Conservation (phyloP, 345 rosid species). For the Punica granatum region DNA sequence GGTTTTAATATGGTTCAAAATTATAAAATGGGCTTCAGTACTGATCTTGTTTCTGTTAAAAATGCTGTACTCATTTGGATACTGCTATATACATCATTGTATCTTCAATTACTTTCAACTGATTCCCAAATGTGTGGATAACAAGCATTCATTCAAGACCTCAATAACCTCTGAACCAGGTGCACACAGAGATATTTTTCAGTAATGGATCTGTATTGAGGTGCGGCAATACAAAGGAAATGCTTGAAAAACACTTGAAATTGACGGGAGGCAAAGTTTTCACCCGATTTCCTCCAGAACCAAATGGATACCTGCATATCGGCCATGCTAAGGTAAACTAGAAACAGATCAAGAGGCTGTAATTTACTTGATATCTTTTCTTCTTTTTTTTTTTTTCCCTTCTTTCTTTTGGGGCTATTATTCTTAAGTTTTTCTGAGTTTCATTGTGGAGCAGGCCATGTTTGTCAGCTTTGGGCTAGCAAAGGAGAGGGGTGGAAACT, state of each 20-base stretch:
- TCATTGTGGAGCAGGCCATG: conserved; percentile 61
- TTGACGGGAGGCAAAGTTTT: conserved; percentile 68
- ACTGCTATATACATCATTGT: not conserved
- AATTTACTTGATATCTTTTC: not conserved
- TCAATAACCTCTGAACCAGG: conserved; percentile 27
- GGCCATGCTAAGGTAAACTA: conserved; percentile 92
- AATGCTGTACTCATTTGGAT: not conserved
- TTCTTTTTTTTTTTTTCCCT: no score
- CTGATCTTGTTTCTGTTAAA: not conserved
- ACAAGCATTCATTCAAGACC: not conserved
- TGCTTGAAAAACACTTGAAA: conserved; percentile 76
- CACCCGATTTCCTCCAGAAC: conserved; percentile 93
- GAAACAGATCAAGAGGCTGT: not conserved
- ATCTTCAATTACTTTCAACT: not conserved
- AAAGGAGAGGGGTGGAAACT: conserved; percentile 80
- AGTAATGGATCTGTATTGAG: conserved; percentile 67
- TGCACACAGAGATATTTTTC: conserved; percentile 80
- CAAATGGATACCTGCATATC: conserved; percentile 97
- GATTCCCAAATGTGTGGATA: not conserved
- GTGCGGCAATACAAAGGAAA: conserved; percentile 73
- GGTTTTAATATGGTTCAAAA: not conserved
- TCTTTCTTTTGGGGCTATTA: no score
- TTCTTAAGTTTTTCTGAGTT: conserved; percentile 1
- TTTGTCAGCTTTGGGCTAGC: conserved; percentile 96
- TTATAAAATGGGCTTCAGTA: not conserved